Evolutionary conservation across 345 rosid species (phyloP), one percentile per base, ranked within the genome.

Genomic region (Anacardium occidentale): DNA sequence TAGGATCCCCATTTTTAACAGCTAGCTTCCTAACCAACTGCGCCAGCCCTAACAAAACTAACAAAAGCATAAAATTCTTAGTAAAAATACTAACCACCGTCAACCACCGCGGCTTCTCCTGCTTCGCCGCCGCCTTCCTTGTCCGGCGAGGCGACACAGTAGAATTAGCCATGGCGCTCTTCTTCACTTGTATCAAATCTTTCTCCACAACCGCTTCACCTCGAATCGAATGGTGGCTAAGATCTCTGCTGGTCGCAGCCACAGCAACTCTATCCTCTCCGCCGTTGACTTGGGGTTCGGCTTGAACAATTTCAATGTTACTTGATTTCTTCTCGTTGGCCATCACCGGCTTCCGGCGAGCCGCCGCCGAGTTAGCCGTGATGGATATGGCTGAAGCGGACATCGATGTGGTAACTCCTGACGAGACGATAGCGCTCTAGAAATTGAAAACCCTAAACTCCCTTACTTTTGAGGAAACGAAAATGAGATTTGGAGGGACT

Each of bases 311-410:
- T 29, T 89, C 97, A 24, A 86, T 54, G 78, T 77, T 78, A 56
- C 44, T 65, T 52, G 94, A 76, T 76, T 78, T 89, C 81, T 83
- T 87, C 61, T 91, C 98, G 64, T 82, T 78, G 64, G 75, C 74
- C 22, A 88, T 64, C 18, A 88, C 84, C n/a, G 93, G 87, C 70
- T 91, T 80, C 68, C 93, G 87, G 10, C 91, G 80, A 10, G 85
- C 82, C 17, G 83, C 75, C 2, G 95, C 75, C 2, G 97, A 78
- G 75, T 84, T 88, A 34, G 96, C 97, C 37, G 93, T 85, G 76
- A 95, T 84, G 47, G 99, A 89, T 76, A 91, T 84, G 74, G 89
- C 87, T 34, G 99, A 91, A 57, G 97, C 94, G 69, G 97, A 92
- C 99, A 91, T 92, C 48, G 59, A 6, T 50, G 81, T 3, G 32